phyloP scores from a whole-genome alignment of 2,329 filamentous ascomycete genomes.

The Amauroascus verrucosus region DNA sequence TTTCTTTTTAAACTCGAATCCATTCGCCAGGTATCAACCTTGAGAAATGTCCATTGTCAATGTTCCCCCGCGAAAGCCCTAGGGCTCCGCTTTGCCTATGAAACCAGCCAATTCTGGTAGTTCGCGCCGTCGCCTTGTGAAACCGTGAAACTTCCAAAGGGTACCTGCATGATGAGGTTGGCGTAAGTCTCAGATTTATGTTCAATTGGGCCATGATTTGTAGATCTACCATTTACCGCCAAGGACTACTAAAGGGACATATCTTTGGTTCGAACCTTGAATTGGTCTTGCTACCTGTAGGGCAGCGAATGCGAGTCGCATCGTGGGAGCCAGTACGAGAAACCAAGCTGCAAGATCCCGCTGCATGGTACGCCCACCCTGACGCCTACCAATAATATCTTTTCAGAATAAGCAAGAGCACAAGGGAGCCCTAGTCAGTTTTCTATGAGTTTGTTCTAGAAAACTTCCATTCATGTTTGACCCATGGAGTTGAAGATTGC shows the following conservation, averaged over 20 bases:
- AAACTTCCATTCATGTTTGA: background rate
- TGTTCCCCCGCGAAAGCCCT: background rate
- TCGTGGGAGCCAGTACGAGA: background rate
- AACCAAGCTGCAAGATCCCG: background rate
- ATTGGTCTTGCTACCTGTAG: background rate
- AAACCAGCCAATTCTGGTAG: background rate
- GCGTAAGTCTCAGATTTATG: background rate
- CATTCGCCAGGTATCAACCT: background rate
- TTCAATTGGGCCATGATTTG: background rate
- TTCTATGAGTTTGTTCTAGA: background rate
- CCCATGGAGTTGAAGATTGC: background rate
- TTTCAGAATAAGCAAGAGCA: background rate
- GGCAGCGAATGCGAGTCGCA: background rate
- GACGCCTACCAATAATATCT: background rate
- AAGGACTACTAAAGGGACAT: background rate
- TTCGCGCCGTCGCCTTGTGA: background rate
- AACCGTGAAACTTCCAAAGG: background rate
- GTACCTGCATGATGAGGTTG: slow-evolving; percentile 1
- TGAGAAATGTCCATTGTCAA: background rate
- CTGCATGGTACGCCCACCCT: background rate
- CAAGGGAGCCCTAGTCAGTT: no score
- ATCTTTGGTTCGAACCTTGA: background rate
- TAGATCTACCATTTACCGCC: background rate
- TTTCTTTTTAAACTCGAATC: background rate
- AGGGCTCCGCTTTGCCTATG: background rate